Evolutionary conservation across 2,329 filamentous ascomycete genomes (phyloP), one percentile per base, ranked within the genome.

Genomic region (Sarocladium strictum): DNA sequence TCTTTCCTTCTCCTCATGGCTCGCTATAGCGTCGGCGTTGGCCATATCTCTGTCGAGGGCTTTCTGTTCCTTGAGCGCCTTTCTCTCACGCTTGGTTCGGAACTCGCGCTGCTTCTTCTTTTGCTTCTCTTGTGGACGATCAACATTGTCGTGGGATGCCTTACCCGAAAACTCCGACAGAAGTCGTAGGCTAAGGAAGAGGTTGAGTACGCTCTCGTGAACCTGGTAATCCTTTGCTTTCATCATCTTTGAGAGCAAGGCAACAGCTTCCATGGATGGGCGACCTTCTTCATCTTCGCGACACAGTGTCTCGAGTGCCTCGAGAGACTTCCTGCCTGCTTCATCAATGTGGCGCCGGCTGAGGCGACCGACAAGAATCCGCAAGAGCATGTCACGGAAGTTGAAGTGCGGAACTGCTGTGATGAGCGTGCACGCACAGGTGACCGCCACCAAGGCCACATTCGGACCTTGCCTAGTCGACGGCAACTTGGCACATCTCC

Each of bases 361-460:
- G 33, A 99, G 77, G 68, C 94, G 94, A 61, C 85, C 84, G 21
- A 96, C 85, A 14, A 99, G 67, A 56, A 97, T 93, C 69, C 89
- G 90, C 58, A 99, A 74, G 53, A 99, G 76, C 53, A 99, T 93
- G 50, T 79, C 81, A 38, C 94, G 86, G 70, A 96, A 97, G 76
- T 99, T 99, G 82, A 99, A 99, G 73, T 99, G 95, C 3, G 94
- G 90, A 1, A 97, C 91, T 1, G 87, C 79, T 19, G 82, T 83
- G 38, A 97, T 72, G 15, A 99, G 78, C 27, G 81, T 87, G 70
- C 91, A 96, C 2, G 88, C 86, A 67, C 94, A 99, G 41, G 84
- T 86, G 55, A 96, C 86, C 3, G 94, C 93, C 24, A 96, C 80
- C 53, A 79, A 87, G 6, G 85, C 81, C 23, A 97, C 67, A 54